phyloP scores from a whole-genome alignment of 2,329 filamentous ascomycete genomes.

The Nemania bipapillata region DNA sequence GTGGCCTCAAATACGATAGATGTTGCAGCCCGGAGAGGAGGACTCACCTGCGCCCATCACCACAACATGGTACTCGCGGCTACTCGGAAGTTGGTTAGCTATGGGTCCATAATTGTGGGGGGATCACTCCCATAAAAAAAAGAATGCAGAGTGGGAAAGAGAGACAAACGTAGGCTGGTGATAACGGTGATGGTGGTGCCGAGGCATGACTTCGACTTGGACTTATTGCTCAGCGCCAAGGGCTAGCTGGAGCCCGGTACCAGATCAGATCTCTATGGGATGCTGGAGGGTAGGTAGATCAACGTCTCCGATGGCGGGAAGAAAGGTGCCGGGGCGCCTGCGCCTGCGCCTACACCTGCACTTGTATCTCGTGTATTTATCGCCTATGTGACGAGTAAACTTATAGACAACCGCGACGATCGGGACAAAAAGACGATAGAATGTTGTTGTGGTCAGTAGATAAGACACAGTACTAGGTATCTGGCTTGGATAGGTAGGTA shows the following conservation, averaged over 20 bases:
- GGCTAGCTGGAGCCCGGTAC: conserved; percentile 24
- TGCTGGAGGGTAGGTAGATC: conserved; percentile 28
- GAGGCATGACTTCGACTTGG: conserved; percentile 45
- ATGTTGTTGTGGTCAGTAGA: conserved; percentile 3
- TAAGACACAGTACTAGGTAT: conserved; percentile 7
- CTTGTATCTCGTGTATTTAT: conserved; percentile 23
- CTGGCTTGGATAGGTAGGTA: background rate
- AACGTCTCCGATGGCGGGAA: conserved; percentile 8
- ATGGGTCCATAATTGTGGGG: conserved; percentile 29
- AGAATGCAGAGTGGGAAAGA: background rate
- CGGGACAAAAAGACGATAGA: conserved; percentile 9
- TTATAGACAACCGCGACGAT: background rate
- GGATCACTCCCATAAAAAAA: background rate
- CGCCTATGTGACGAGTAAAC: background rate
- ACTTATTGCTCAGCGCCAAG: conserved; percentile 34
- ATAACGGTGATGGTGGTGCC: conserved; percentile 47
- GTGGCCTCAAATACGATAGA: conserved; percentile 9
- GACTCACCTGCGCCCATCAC: conserved; percentile 79
- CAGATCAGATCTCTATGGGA: conserved; percentile 35
- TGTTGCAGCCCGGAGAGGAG: conserved; percentile 7
- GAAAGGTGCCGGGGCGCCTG: conserved; percentile 28
- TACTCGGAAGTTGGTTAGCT: conserved; percentile 47
- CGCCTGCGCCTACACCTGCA: conserved; percentile 27
- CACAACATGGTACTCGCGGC: conserved; percentile 82
- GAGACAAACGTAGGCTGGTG: conserved; percentile 51